Evolutionary conservation across 2,329 filamentous ascomycete genomes (phyloP).

Genomic region (Colletotrichum brevisporum): DNA sequence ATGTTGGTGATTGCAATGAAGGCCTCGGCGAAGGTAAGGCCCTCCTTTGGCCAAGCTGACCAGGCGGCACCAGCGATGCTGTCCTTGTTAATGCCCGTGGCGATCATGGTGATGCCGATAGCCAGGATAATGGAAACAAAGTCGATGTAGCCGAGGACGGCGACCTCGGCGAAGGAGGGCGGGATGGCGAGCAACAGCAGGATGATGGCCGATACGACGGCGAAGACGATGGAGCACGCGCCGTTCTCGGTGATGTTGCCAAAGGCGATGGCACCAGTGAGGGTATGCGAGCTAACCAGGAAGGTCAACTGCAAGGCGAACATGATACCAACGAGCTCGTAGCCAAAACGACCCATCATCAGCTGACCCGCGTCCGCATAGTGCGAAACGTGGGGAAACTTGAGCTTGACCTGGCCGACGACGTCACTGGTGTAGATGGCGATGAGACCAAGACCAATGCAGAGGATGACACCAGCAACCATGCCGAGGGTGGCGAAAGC

Average conservation of each 20-base stretch:
- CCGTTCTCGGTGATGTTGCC: conserved; percentile 73
- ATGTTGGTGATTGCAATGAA: conserved; percentile 78
- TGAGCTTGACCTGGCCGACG: conserved; percentile 62
- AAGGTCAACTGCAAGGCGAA: conserved; percentile 77
- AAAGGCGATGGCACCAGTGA: conserved; percentile 79
- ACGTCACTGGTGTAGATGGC: conserved; percentile 59
- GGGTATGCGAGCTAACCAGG: conserved; percentile 78
- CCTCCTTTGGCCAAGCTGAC: conserved; percentile 61
- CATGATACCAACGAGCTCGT: conserved; percentile 73
- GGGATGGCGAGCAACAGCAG: conserved; percentile 62
- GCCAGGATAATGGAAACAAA: conserved; percentile 75
- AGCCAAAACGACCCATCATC: conserved; percentile 71
- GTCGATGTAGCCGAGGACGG: conserved; percentile 65
- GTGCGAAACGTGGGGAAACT: conserved; percentile 70
- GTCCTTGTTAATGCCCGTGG: conserved; percentile 64
- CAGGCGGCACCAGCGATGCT: conserved; percentile 51
- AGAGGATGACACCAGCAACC: conserved; percentile 57
- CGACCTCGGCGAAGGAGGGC: conserved; percentile 63
- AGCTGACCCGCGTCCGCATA: conserved; percentile 78
- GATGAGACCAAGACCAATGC: conserved; percentile 52
- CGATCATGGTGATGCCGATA: conserved; percentile 77
- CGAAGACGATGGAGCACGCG: conserved; percentile 61
- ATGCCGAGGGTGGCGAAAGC: conserved; percentile 69
- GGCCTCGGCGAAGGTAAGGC: conserved; percentile 64
- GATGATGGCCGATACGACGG: conserved; percentile 61